phyloP scores from a whole-genome alignment of 2,329 filamentous ascomycete species.

The Penicillium italicum region DNA sequence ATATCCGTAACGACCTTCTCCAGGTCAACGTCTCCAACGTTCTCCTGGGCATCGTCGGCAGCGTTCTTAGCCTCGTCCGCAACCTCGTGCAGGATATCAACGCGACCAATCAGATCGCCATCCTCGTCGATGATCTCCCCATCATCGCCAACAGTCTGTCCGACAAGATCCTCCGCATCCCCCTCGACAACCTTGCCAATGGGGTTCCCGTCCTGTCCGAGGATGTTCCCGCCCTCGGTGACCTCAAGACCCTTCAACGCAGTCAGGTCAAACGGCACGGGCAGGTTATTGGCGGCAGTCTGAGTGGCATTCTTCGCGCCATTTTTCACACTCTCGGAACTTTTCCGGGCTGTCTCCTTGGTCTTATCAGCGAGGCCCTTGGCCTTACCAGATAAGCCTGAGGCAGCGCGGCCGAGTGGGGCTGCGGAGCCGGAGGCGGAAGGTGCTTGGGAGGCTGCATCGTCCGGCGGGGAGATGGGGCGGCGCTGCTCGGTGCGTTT shows the following conservation, averaged over 20 bases:
- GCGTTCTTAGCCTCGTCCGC: slow-evolving; percentile 24
- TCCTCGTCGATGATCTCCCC: slow-evolving; percentile 34
- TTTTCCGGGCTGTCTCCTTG: slow-evolving; percentile 14
- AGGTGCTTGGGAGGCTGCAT: slow-evolving; percentile 23
- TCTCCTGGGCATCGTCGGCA: slow-evolving; percentile 16
- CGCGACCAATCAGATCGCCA: slow-evolving; percentile 38
- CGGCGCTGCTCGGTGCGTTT: slow-evolving; percentile 27
- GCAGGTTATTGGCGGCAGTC: not conserved
- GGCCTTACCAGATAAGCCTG: slow-evolving; percentile 18
- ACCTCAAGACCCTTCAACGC: slow-evolving; percentile 41
- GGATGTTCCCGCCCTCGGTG: slow-evolving; percentile 36
- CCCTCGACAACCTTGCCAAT: slow-evolving; percentile 42
- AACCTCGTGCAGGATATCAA: slow-evolving; percentile 27
- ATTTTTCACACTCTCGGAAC: slow-evolving; percentile 9
- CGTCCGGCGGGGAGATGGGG: slow-evolving; percentile 21
- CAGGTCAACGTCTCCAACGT: slow-evolving; percentile 16
- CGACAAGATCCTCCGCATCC: slow-evolving; percentile 41
- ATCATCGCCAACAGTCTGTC: slow-evolving; percentile 40
- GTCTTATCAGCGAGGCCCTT: slow-evolving; percentile 17
- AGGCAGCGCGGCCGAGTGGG: slow-evolving; percentile 13
- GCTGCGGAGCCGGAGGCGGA: slow-evolving; percentile 26
- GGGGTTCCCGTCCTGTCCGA: slow-evolving; percentile 34
- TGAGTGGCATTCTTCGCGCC: not conserved
- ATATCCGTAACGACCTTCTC: slow-evolving; percentile 35
- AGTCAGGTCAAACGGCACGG: slow-evolving; percentile 33